Base-by-base conservation (phyloP, 1,284 basidiomycete species). In the Heterobasidion parviporum region DNA sequence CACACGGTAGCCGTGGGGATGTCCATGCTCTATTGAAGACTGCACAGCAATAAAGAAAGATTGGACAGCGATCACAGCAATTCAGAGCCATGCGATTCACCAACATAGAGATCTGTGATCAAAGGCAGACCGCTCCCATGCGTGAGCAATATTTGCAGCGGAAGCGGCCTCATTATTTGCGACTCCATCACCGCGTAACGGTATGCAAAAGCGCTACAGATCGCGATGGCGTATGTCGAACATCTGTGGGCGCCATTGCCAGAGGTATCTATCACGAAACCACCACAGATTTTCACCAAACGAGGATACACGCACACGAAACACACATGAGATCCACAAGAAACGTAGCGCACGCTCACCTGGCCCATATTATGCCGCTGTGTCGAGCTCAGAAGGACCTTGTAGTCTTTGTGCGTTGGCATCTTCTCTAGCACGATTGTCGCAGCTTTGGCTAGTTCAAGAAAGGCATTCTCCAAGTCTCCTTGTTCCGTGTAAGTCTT, bases 371-470 rank as follows among this genome's bases (percentile, higher is more conserved):
- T 83, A 54, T 74, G 65, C 54, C 77, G 69, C 62, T 84, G 82
- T 38, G 71, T 68, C 32, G 65, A 54, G 52, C 59, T 79, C 56
- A 84, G 64, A 33, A 76, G 65, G 3, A 64, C 68, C 26, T 71
- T 62, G 62, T 81, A 84, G 55, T 83, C 80, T 43, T 69, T 69
- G 65, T 86, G 84, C 5, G 68, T 67, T 8, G 82, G 83, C 33
- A 87, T 65, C 62, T 77, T 80, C 67, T 87, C 82, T 8, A 85
- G 73, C 7, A 85, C 81, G 46, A 86, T 72, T 2, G 81, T 83
- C 4, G 83, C 82, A 14, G 83, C 82, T 61, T 73, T 76, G 5
- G 83, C 84, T 58, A 76, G 79, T 57, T 77, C 71, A 8, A 85
- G 71, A 64, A 85, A 85, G 0, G 80, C 81, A 53, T 65, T 69